A percentile compares a stretch with the other conserved stretches of the same genome.
Conservation (phyloP, 2,329 filamentous ascomycete genomes). For the Cercospora berteroae region DNA sequence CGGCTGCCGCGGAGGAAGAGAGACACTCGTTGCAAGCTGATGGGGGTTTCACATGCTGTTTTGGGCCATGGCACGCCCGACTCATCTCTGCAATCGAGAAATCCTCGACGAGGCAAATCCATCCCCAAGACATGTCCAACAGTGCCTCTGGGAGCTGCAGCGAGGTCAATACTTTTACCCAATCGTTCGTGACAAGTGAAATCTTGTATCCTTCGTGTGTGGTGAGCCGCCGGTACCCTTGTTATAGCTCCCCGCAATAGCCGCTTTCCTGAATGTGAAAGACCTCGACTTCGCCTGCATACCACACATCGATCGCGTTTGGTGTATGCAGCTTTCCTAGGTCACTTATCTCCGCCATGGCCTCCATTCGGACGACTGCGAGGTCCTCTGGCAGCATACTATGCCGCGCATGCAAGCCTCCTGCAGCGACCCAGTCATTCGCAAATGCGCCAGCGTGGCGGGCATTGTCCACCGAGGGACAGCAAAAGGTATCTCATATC, state of each 20-base stretch:
- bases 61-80: constrained; percentile 9
- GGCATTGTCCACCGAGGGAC: constrained; percentile 45
- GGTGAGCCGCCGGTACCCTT: background rate
- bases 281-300: background rate
- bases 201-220: background rate
- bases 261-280: constrained; percentile 7
- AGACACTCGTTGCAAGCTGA: background rate
- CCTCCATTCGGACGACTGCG: constrained; percentile 42
- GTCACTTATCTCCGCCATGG: constrained; percentile 37
- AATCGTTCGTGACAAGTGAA: background rate
- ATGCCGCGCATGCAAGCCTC: constrained; percentile 33
- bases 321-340: background rate
- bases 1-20: background rate
- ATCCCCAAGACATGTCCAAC: background rate
- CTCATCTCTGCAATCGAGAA: background rate
- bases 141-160: background rate
- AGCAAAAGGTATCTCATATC: constrained; percentile 46
- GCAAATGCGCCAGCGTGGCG: constrained; percentile 41
- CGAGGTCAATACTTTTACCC: background rate
- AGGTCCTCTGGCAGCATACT: constrained; percentile 42
- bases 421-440: constrained; percentile 32
- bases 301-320: background rate
- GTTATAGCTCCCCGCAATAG: constrained; percentile 1
- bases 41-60: background rate
- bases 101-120: background rate